phyloP scores from a whole-genome alignment of 129 eudicot genomes.

The Centaurea solstitialis region DNA sequence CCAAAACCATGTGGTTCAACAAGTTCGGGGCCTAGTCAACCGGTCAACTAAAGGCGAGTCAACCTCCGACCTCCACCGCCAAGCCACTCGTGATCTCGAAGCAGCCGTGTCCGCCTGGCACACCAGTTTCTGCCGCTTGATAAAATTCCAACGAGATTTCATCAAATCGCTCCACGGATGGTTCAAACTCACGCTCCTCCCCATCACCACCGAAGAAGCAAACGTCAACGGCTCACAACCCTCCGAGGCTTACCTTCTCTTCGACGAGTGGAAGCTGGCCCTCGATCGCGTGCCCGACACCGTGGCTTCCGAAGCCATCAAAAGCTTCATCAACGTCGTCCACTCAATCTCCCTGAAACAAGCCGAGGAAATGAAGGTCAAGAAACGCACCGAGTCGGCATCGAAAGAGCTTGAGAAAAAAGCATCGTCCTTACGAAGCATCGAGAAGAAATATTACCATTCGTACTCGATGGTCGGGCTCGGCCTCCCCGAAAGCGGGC shows the following conservation, averaged over 20 bases:
- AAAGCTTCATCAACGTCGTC: slow-evolving; percentile 86
- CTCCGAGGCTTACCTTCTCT: slow-evolving; percentile 58
- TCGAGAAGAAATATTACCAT: slow-evolving; percentile 82
- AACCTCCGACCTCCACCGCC: slow-evolving; percentile 91
- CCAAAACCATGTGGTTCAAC: slow-evolving; percentile 90
- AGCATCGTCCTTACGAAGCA: slow-evolving; percentile 73
- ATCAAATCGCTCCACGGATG: slow-evolving; percentile 83
- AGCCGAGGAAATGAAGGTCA: slow-evolving; percentile 75
- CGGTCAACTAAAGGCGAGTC: slow-evolving; percentile 56
- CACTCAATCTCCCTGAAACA: slow-evolving; percentile 77
- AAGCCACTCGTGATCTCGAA: slow-evolving; percentile 88
- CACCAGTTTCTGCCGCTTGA: slow-evolving; percentile 83
- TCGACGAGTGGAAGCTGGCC: slow-evolving; percentile 92
- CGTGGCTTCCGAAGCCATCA: slow-evolving; percentile 94
- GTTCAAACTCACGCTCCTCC: slow-evolving; percentile 81
- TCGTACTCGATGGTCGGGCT: slow-evolving; percentile 89
- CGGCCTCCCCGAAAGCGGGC: slow-evolving; percentile 67
- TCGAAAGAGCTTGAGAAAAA: slow-evolving; percentile 95
- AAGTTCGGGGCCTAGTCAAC: slow-evolving; percentile 85
- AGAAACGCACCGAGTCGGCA: slow-evolving; percentile 64
- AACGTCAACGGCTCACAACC: slow-evolving; percentile 38
- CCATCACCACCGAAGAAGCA: slow-evolving; percentile 43
- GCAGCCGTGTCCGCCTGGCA: slow-evolving; percentile 93
- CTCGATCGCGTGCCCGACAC: slow-evolving; percentile 89
- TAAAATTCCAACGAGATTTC: slow-evolving; percentile 82